Evolutionary conservation across 352 stramenopile species (phyloP).

Genomic region (Pythium plurisporium): DNA sequence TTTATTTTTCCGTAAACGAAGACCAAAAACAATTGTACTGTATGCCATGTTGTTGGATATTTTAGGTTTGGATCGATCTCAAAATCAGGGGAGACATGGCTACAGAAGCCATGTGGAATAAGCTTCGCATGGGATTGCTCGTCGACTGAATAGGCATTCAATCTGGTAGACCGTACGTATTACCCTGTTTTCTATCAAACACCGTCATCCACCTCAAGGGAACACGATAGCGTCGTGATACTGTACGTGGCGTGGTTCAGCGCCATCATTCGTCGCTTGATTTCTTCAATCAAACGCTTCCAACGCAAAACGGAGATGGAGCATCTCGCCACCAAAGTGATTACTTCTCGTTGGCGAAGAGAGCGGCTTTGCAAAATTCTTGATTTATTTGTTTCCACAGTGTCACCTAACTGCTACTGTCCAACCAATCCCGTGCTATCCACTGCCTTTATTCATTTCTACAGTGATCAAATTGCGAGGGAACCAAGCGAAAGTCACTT

Average conservation of each 20-base stretch:
- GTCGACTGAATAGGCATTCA: not conserved
- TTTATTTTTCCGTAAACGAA: not conserved
- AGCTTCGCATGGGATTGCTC: too few species aligned
- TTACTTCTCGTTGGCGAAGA: not conserved
- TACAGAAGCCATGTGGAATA: constrained; percentile 2
- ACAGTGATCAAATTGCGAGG: not conserved
- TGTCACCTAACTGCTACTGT: not conserved
- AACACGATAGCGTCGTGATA: not conserved
- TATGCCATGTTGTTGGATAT: not conserved
- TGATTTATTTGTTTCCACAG: not conserved
- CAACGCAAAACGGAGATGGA: not conserved
- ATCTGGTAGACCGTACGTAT: not conserved
- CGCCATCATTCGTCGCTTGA: not conserved
- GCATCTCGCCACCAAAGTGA: not conserved
- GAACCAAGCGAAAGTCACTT: not conserved
- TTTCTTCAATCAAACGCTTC: not conserved
- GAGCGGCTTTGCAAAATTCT: not conserved
- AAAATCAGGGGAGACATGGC: not conserved
- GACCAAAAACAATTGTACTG: not conserved
- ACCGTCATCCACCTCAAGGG: not conserved
- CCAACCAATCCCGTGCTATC: not conserved
- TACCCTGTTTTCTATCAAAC: not conserved
- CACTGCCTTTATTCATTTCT: not conserved
- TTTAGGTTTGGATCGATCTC: not conserved
- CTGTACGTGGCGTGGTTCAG: not conserved